Conservation (phyloP, 148 eudicot species). For the Simmondsia chinensis region DNA sequence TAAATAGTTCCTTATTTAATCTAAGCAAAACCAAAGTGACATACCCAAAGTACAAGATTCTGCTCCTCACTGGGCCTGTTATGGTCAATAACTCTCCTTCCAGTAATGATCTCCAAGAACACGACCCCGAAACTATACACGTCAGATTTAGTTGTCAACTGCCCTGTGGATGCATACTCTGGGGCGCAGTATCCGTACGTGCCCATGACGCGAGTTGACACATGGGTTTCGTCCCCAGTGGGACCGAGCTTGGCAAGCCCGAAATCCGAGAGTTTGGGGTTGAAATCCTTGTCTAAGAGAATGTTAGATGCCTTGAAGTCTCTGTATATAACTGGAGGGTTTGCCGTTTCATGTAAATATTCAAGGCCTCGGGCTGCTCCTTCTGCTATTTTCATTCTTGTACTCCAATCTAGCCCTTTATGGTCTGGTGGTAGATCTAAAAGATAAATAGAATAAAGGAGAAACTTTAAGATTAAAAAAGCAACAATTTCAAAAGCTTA, state of each 20-base stretch:
- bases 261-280: constrained; percentile 80
- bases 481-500: no score
- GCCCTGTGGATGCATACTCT: constrained; percentile 75
- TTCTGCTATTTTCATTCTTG: constrained; percentile 61
- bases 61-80: constrained; percentile 57
- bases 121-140: constrained; percentile 91
- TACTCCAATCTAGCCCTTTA: constrained; percentile 54
- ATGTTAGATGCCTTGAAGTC: constrained; percentile 88
- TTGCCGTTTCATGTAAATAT: constrained; percentile 67
- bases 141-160: constrained; percentile 61
- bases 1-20: no score
- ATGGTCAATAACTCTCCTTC: constrained; percentile 69
- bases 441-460: background rate
- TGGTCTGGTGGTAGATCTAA: constrained; percentile 28
- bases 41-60: constrained; percentile 74
- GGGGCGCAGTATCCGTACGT: constrained; percentile 91
- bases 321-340: constrained; percentile 74
- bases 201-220: constrained; percentile 79
- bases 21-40: no score
- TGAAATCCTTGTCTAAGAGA: constrained; percentile 43
- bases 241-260: constrained; percentile 80
- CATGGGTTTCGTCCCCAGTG: constrained; percentile 46
- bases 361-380: constrained; percentile 82
- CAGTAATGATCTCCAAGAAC: constrained; percentile 75
- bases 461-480: no score